phyloP scores from a whole-genome alignment of 257 asterid genomes.

The Capsicum rhomboideum region DNA sequence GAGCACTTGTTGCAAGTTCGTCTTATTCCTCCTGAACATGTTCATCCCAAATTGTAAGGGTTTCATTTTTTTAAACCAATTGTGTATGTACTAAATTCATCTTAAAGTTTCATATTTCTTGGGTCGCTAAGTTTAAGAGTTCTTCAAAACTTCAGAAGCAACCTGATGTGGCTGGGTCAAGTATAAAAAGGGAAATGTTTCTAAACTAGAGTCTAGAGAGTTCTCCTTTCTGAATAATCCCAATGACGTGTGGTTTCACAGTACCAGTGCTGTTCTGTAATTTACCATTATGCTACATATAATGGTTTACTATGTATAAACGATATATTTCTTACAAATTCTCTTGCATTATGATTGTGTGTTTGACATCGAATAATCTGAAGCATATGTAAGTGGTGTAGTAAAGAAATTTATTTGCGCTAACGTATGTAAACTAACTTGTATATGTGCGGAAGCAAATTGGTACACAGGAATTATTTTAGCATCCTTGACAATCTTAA shows the following conservation, averaged over 20 bases:
- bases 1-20: slow-evolving; percentile 84
- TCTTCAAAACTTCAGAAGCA: background rate
- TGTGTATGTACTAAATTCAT: background rate
- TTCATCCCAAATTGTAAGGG: slow-evolving; percentile 74
- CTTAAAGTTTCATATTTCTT: background rate
- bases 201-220: background rate
- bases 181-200: background rate
- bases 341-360: background rate
- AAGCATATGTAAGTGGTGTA: background rate
- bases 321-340: background rate
- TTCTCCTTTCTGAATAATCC: background rate
- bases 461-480: background rate
- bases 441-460: background rate
- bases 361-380: background rate
- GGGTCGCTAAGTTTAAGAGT: background rate
- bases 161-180: background rate
- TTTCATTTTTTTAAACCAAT: background rate
- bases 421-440: background rate
- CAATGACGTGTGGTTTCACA: background rate
- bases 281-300: background rate
- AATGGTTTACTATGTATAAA: background rate
- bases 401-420: background rate
- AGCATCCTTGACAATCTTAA: background rate
- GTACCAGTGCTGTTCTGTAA: background rate
- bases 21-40: slow-evolving; percentile 60